phyloP scores from a whole-genome alignment of 2,329 filamentous ascomycete genomes.

The Nigrospora oryzae region DNA sequence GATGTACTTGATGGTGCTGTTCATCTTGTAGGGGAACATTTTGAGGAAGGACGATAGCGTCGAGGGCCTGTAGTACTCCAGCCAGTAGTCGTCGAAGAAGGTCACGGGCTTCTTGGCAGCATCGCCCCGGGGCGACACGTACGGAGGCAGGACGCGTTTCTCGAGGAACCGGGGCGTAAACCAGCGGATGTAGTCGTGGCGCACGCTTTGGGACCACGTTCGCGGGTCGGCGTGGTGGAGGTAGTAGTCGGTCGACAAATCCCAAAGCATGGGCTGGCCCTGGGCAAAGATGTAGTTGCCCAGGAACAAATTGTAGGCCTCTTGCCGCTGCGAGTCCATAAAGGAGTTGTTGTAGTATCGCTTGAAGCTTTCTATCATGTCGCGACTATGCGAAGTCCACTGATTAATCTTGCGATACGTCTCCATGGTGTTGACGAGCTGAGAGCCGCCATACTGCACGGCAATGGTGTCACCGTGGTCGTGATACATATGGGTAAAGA shows the following conservation, averaged over 20 bases:
- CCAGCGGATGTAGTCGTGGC: slow-evolving; percentile 80
- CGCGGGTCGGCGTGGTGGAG: slow-evolving; percentile 84
- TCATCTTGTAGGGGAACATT: slow-evolving; percentile 88
- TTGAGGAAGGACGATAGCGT: slow-evolving; percentile 85
- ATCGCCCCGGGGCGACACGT: slow-evolving; percentile 26
- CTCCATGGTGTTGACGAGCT: slow-evolving; percentile 98
- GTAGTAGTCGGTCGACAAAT: slow-evolving; percentile 90
- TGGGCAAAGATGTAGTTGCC: slow-evolving; percentile 88
- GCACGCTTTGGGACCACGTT: slow-evolving; percentile 53
- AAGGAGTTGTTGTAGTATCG: slow-evolving; percentile 99
- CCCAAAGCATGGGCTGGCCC: slow-evolving; percentile 94
- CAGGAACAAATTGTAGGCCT: slow-evolving; percentile 94
- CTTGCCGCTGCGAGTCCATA: slow-evolving; percentile 92
- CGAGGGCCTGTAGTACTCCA: slow-evolving; percentile 89
- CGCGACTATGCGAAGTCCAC: slow-evolving; percentile 93
- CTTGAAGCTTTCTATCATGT: slow-evolving; percentile 99
- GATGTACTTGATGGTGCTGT: slow-evolving; percentile 77
- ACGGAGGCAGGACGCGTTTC: slow-evolving; percentile 48
- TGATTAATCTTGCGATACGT: slow-evolving; percentile 99
- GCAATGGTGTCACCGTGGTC: slow-evolving; percentile 97
- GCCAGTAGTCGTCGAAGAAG: slow-evolving; percentile 89
- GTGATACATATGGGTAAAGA: slow-evolving; percentile 98
- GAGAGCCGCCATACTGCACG: slow-evolving; percentile 93
- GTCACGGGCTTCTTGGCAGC: slow-evolving; percentile 36
- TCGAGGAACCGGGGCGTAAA: slow-evolving; percentile 68